Conservation (phyloP, 352 stramenopile genomes). For the Globisporangium orthogonon region DNA sequence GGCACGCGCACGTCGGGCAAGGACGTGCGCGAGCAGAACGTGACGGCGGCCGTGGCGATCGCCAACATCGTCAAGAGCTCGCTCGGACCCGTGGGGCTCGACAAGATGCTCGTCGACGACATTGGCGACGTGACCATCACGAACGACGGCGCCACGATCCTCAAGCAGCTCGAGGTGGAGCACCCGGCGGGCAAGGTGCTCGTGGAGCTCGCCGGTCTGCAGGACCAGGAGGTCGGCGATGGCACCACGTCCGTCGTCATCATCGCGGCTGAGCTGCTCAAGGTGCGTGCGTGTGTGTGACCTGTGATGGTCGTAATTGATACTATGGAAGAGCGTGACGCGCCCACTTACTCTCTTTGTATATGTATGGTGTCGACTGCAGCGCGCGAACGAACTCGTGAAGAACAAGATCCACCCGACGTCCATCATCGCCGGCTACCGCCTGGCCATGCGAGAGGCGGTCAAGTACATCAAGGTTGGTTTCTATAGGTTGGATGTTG, state of each 20-base stretch:
- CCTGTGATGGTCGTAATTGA: too few species aligned
- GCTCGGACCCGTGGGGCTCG: conserved; percentile 97
- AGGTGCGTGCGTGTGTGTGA: conserved; percentile 24
- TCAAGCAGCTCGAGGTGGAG: conserved; percentile 99
- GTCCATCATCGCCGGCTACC: conserved; percentile 98
- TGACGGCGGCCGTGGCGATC: conserved; percentile 97
- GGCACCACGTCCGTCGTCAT: conserved; percentile 99
- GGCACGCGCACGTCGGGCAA: conserved; percentile 89
- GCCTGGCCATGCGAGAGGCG: conserved; percentile 96
- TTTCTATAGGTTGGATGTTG: background rate
- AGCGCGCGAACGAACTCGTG: conserved; percentile 95
- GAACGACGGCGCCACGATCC: conserved; percentile 99
- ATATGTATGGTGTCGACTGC: conserved; percentile 12
- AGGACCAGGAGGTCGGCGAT: conserved; percentile 99
- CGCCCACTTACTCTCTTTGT: conserved; percentile 1
- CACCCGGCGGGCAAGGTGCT: conserved; percentile 98
- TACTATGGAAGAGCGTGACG: background rate
- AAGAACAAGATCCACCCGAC: conserved; percentile 99
- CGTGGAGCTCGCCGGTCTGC: conserved; percentile 96
- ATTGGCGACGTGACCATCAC: conserved; percentile 99
- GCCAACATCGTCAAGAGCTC: conserved; percentile 99
- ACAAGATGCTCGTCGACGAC: conserved; percentile 98
- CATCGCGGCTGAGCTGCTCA: conserved; percentile 96
- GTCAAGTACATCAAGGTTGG: conserved; percentile 96
- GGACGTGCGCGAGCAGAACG: conserved; percentile 93